Conservation (phyloP, 371 early-diverging fungal genomes). For the Mucor racemosus region DNA sequence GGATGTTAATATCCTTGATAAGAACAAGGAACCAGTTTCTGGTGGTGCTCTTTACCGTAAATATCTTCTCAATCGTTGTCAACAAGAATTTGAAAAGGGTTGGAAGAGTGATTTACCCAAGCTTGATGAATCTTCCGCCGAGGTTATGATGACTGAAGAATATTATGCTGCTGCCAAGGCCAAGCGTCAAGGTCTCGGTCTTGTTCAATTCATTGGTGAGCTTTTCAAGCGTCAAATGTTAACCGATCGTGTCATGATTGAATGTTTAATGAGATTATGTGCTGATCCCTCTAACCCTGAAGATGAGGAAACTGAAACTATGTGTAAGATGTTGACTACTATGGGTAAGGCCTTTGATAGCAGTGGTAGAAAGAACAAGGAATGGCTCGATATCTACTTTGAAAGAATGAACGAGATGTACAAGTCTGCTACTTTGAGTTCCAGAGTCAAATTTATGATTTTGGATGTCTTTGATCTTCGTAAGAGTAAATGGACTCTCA, state of each 20-base stretch:
- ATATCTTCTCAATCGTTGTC: conserved; percentile 89
- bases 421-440: conserved; percentile 65
- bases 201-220: conserved; percentile 94
- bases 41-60: conserved; percentile 87
- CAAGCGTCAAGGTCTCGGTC: conserved; percentile 94
- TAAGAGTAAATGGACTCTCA: conserved; percentile 76
- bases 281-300: conserved; percentile 76
- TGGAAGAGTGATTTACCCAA: conserved; percentile 72
- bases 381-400: conserved; percentile 83
- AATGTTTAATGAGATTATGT: conserved; percentile 81
- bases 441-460: conserved; percentile 93
- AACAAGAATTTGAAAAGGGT: conserved; percentile 86
- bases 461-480: conserved; percentile 92
- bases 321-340: conserved; percentile 89
- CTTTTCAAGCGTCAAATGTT: conserved; percentile 89
- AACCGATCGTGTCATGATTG: conserved; percentile 90
- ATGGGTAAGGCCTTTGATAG: conserved; percentile 76
- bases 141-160: conserved; percentile 69
- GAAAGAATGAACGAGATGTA: conserved; percentile 69
- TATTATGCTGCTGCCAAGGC: conserved; percentile 88
- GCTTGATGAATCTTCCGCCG: conserved; percentile 47
- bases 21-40: conserved; percentile 57
- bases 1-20: conserved; percentile 52
- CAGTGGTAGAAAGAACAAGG: conserved; percentile 33
- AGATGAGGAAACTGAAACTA: conserved; percentile 93